Percentiles rank a stretch among this genome's conserved stretches.
phyloP scores from a whole-genome alignment of 352 stramenopile genomes.

The Globisporangium alternatum region DNA sequence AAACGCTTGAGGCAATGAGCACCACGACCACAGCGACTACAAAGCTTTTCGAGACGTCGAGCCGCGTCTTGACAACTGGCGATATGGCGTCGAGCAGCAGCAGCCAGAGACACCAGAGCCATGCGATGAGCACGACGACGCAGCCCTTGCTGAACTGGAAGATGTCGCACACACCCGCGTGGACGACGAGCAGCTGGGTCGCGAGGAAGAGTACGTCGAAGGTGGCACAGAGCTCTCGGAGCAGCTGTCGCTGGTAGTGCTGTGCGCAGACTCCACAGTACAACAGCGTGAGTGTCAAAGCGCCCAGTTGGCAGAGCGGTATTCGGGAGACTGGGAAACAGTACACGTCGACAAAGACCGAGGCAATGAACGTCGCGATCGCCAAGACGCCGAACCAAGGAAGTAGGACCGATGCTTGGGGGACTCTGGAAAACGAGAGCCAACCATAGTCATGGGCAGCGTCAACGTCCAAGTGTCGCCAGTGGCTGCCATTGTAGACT shows the following conservation, averaged over 20 bases:
- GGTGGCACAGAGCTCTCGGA: slow-evolving; percentile 2
- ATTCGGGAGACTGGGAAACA: neutral
- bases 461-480: neutral
- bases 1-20: neutral
- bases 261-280: neutral
- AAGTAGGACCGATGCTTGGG: neutral
- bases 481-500: too few relatives aligned
- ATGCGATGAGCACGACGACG: neutral
- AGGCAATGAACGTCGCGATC: neutral
- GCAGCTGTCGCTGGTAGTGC: slow-evolving; percentile 15
- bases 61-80: slow-evolving; percentile 8
- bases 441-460: neutral
- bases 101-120: slow-evolving; percentile 23
- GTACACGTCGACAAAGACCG: neutral
- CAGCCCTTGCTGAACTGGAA: slow-evolving; percentile 15
- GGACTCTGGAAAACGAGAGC: neutral
- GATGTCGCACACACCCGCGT: slow-evolving; percentile 22
- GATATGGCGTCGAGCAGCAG: slow-evolving; percentile 25
- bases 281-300: neutral
- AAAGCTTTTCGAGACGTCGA: slow-evolving; percentile 6
- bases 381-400: neutral
- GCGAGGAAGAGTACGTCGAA: slow-evolving; percentile 35
- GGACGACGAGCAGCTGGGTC: slow-evolving; percentile 17
- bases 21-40: slow-evolving; percentile 9
- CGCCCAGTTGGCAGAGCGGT: neutral